Conservation (phyloP, 805 yeast genomes). For the Clavispora santaluciae region DNA sequence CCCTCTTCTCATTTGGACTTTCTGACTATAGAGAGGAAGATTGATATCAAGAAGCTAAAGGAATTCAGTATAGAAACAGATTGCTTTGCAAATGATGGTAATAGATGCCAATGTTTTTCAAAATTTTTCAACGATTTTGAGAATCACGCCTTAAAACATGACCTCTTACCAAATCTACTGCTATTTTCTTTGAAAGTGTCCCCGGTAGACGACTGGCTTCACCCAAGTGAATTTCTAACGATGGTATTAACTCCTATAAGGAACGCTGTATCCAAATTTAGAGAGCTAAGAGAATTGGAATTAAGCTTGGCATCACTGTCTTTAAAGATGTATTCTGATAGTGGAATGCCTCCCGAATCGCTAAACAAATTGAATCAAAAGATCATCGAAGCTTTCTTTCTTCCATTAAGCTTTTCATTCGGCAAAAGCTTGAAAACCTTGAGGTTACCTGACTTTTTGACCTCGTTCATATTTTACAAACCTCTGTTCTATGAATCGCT, state of each 20-base stretch:
- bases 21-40: not conserved
- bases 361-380: slow-evolving; percentile 30
- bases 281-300: slow-evolving; percentile 19
- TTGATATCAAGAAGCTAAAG: not conserved
- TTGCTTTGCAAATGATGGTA: not conserved
- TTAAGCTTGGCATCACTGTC: slow-evolving; percentile 33
- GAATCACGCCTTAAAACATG: not conserved
- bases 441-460: slow-evolving; percentile 31
- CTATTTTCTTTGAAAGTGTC: not conserved
- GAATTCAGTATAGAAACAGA: not conserved
- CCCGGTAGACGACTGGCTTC: not conserved
- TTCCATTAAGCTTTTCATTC: slow-evolving; percentile 14
- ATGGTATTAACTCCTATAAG: slow-evolving; percentile 29
- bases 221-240: slow-evolving; percentile 16
- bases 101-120: not conserved
- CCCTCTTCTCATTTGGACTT: not conserved
- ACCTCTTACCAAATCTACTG: not conserved
- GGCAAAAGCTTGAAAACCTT: slow-evolving; percentile 19
- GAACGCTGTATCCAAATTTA: slow-evolving; percentile 21
- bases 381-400: slow-evolving; percentile 33
- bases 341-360: slow-evolving; percentile 25
- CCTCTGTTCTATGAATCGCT: slow-evolving; percentile 31
- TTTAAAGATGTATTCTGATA: slow-evolving; percentile 33
- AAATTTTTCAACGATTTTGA: not conserved
- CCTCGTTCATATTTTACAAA: slow-evolving; percentile 33